Base-by-base conservation (phyloP, 2,329 filamentous ascomycete species). In the Talaromyces rugulosus region DNA sequence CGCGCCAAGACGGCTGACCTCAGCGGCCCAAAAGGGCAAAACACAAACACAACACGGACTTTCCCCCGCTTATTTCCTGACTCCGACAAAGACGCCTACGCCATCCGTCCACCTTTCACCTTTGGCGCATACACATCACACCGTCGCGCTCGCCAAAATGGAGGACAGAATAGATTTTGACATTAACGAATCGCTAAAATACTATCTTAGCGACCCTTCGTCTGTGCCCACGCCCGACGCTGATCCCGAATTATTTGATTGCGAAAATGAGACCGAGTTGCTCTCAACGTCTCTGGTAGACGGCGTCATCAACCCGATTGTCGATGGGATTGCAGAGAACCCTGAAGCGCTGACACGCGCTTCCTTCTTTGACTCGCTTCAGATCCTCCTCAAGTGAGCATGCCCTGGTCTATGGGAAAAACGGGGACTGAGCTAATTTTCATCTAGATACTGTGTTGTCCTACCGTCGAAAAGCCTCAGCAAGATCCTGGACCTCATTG, bases 381-480 rank as follows among this genome's bases (percentile, higher is more conserved):
- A 97, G 77, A 96, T 96, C 73, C 82, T 99, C 63, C 84, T 99
- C 80, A 99, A 99, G 94, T 98, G 87, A 82, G 92, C 86, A 72
- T 84, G 85, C 82, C 80, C 74, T 78, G 73, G 67, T 62, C 64
- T 69, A 67, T 69, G 66, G 65, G 67, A 72, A 79, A 81, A 74
- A 78, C 80, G 79, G 77, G 84, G 81, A 84, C 85, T 89, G 81
- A 89, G 80, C 79, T 85, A 64, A 85, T 85, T 76, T 78, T 77
- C 79, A 75, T 87, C 83, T 84, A 98, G 94, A 85, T 92, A 89
- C 74, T 87, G 91, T 5, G 84, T 90, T 42, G 86, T 88, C 66
- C 85, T 98, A 59, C 91, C 94, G 34, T 86, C 89, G 28, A 87
- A 91, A 71, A 87, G 89, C 31, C 85, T 98, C 65, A 95, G 92